Base-by-base conservation (phyloP, 441 rosid species). In the Erodium chrysanthum region DNA sequence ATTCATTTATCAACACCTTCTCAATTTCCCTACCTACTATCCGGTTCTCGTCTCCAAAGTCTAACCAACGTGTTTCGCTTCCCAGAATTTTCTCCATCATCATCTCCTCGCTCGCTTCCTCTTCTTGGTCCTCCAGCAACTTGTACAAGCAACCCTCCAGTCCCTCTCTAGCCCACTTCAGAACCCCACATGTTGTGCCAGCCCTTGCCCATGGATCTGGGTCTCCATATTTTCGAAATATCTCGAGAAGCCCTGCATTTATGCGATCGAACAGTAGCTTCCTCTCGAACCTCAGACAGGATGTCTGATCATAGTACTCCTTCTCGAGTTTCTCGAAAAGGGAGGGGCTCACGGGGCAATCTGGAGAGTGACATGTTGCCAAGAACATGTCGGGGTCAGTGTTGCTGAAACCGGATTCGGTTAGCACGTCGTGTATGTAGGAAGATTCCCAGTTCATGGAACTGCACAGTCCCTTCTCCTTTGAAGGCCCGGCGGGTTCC, bases 321-420 rank as follows among this genome's bases (percentile, higher is more conserved):
- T 88, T 84, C 84, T 95, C 99, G 0, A 92, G 86, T 75, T 85
- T 87, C 66, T 90, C 87, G 2, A 92, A 95, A 64, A 89, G 75
- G 12, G 62, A 40, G 23, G 89, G 89, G 59, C 76, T 87, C 72
- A 89, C 79, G 0, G 96, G 92, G 74, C 81, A 75, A 44, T 92
- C 89, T 8, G 81, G 73, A 44, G 90, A 82, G 73, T 89, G 83
- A 76, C 88, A 79, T 66, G 84, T 77, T n/a, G 87, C 79, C 70
- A 81, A 65, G 79, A 83, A 77, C 66, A 75, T 71, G 61, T 73
- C 80, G 15, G 76, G 83, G 77, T 84, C 81, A 7, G 78, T 71
- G 68, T 79, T 79, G 54, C 74, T 67, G 4, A 84, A 75, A 18
- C 85, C 90, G 4, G 96, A 88, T 71, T 64, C 76, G 21, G 64